Conservation (phyloP, 1,139 yeast species). For the Zygosaccharomyces sapae region DNA sequence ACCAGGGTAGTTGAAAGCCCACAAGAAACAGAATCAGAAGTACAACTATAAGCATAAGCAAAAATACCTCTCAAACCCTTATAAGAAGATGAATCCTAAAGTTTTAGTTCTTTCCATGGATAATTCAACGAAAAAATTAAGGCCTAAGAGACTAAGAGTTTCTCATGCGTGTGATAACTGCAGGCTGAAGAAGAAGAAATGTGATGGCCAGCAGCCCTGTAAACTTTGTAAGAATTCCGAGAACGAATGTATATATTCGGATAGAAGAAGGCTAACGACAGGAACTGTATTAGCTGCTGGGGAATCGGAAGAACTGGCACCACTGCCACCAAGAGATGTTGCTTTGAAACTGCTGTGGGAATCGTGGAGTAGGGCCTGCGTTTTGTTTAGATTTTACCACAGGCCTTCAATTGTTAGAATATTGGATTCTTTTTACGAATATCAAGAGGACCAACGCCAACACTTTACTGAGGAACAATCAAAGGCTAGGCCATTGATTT, state of each 20-base stretch:
- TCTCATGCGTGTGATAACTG: constrained; percentile 84
- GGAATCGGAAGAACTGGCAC: constrained; percentile 7
- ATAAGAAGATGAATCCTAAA: constrained; percentile 16
- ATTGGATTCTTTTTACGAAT: constrained; percentile 47
- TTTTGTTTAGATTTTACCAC: constrained; percentile 77
- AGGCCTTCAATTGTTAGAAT: constrained; percentile 69
- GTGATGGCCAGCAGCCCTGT: constrained; percentile 86
- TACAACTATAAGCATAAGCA: no score
- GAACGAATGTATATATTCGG: constrained; percentile 8
- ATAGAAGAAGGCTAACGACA: constrained; percentile 6
- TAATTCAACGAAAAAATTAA: constrained; percentile 24
- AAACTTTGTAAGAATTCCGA: constrained; percentile 60
- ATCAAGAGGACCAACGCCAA: constrained; percentile 42
- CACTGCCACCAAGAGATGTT: constrained; percentile 64
- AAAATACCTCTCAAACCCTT: no score
- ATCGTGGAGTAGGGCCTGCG: constrained; percentile 85
- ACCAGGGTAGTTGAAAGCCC: no score
- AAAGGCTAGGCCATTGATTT: constrained; percentile 72
- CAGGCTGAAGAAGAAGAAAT: constrained; percentile 72
- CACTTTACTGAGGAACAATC: constrained; percentile 71
- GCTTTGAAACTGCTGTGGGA: constrained; percentile 68
- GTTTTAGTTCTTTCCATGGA: constrained; percentile 28
- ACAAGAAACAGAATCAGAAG: no score
- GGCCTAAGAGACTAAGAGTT: constrained; percentile 60
- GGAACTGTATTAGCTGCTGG: constrained; percentile 7